phyloP scores from a whole-genome alignment of 2,329 filamentous ascomycete genomes.

The Cytospora piceae region DNA sequence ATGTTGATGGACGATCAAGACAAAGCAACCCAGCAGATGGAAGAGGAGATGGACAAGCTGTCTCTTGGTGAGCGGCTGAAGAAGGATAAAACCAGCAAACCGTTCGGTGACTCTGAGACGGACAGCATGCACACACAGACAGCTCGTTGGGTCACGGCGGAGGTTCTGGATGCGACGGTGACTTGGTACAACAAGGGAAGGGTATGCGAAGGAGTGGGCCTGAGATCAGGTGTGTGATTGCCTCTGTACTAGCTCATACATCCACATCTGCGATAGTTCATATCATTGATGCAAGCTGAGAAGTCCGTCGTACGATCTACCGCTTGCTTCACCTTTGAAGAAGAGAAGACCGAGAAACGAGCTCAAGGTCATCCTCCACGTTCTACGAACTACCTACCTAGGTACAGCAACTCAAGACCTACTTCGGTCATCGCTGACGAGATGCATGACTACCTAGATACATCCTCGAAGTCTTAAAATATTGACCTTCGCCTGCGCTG shows the following conservation, averaged over 20 bases:
- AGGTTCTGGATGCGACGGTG: slow-evolving; percentile 50
- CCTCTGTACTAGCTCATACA: background rate
- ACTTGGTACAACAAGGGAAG: slow-evolving; percentile 57
- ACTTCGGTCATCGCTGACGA: no score
- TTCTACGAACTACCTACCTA: no score
- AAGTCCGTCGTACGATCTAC: no score
- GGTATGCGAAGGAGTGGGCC: slow-evolving; percentile 52
- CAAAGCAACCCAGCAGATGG: background rate
- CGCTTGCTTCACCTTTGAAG: no score
- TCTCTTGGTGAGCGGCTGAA: slow-evolving; percentile 38
- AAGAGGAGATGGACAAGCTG: slow-evolving; percentile 36
- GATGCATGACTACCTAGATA: no score
- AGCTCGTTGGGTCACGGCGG: slow-evolving; percentile 61
- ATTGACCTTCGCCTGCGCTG: no score
- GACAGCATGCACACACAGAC: slow-evolving; percentile 61
- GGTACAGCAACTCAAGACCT: no score
- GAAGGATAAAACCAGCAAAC: slow-evolving; percentile 50
- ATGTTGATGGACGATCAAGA: background rate
- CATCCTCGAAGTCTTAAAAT: no score
- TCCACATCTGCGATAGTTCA: no score
- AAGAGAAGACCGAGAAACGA: no score
- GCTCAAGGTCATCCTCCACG: no score
- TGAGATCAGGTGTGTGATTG: slow-evolving; percentile 23
- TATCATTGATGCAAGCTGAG: no score
- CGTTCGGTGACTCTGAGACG: slow-evolving; percentile 51